Conservation (phyloP, 208 protist species). For the Angomonas ambiguus region DNA sequence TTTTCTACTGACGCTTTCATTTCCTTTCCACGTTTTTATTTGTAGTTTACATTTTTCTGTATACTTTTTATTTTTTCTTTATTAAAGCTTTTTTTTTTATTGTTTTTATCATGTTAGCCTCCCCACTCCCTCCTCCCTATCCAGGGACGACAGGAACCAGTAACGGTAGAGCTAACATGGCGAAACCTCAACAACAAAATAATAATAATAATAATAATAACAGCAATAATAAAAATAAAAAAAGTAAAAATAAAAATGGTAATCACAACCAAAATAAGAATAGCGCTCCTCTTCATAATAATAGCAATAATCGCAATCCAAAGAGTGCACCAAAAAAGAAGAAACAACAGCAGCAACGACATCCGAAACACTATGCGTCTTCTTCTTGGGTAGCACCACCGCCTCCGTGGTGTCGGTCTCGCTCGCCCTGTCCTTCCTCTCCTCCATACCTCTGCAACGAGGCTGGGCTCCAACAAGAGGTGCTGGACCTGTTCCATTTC, state of each 20-base stretch:
- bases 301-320: too few species aligned
- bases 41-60: background rate
- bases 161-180: background rate
- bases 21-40: background rate
- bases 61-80: background rate
- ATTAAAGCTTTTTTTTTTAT: background rate
- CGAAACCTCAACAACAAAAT: background rate
- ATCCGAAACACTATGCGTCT: background rate
- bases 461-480: slow-evolving; percentile 34
- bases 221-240: slow-evolving; percentile 1
- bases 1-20: slow-evolving; percentile 2
- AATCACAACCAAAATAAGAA: too few species aligned
- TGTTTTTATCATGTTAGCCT: background rate
- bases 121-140: background rate
- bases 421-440: background rate
- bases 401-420: background rate
- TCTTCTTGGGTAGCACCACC: background rate
- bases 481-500: slow-evolving; percentile 41
- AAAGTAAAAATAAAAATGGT: background rate
- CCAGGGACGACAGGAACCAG: background rate
- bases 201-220: slow-evolving; percentile 7
- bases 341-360: background rate
- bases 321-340: too few species aligned
- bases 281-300: too few species aligned
- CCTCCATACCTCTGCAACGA: background rate